These are phyloP conservation scores for Solanum lycopersicoides DNA, from an alignment of 257 asterid species.

Conservation along the genomic window DNA sequence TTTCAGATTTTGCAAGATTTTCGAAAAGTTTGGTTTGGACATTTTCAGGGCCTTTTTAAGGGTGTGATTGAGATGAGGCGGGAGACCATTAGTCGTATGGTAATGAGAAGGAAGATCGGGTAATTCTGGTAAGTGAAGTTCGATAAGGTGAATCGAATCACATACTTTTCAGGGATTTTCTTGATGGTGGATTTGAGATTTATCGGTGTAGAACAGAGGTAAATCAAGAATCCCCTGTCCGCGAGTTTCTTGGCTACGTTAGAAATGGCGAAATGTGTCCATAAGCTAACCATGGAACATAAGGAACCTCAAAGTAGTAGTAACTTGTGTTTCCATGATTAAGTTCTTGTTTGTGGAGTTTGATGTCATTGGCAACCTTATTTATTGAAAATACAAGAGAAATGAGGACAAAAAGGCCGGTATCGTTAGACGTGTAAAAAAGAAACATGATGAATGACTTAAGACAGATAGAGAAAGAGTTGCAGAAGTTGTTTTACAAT, in stretches of 20 bases:
- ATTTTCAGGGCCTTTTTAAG: no score
- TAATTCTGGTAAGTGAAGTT: slow-evolving; percentile 17
- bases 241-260: slow-evolving; percentile 31
- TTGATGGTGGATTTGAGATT: slow-evolving; percentile 26
- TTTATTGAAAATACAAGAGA: background rate
- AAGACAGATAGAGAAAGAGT: no score
- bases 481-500: no score
- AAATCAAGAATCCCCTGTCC: slow-evolving; percentile 4
- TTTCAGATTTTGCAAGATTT: no score
- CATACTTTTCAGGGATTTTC: slow-evolving; percentile 7
- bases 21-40: no score
- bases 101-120: slow-evolving; percentile 35
- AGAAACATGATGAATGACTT: no score
- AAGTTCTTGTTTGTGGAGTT: background rate
- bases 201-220: slow-evolving; percentile 30
- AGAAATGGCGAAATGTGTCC: slow-evolving; percentile 47
- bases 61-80: background rate
- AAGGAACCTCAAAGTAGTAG: slow-evolving; percentile 2
- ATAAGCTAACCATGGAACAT: slow-evolving; percentile 49
- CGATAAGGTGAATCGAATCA: slow-evolving; percentile 13
- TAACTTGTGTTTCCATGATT: slow-evolving; percentile 4
- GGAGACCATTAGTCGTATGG: slow-evolving; percentile 50
- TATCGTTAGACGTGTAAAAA: no score
- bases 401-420: background rate
- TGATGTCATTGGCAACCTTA: background rate